phyloP scores from a whole-genome alignment of 2,329 filamentous ascomycete genomes.

The Eurotiales sp. region DNA sequence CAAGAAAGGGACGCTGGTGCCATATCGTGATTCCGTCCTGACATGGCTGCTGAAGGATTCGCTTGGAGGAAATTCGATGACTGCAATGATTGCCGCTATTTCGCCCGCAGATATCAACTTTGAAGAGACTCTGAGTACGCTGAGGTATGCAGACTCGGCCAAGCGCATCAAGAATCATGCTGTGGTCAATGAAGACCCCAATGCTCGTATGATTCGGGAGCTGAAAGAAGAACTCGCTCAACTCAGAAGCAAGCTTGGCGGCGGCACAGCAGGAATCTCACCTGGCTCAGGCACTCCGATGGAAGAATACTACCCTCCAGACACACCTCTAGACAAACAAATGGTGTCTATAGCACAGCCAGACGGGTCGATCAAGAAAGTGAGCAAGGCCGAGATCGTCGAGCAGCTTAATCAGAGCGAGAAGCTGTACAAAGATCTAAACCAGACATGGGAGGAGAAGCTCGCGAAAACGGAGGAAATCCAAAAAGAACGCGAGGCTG shows the following conservation, averaged over 20 bases:
- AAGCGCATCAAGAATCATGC: conserved; percentile 99
- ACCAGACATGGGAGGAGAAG: conserved; percentile 99
- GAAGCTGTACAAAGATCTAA: conserved; percentile 91
- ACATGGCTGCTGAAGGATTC: conserved; percentile 98
- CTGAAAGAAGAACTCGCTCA: conserved; percentile 90
- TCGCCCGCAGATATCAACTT: conserved; percentile 99
- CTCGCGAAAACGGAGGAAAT: conserved; percentile 92
- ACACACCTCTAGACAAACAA: conserved; percentile 89
- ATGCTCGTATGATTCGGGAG: conserved; percentile 97
- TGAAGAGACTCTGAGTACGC: conserved; percentile 91
- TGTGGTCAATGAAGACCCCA: conserved; percentile 97
- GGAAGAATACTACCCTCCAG: conserved; percentile 85
- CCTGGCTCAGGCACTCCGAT: conserved; percentile 52
- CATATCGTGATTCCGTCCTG: conserved; percentile 92
- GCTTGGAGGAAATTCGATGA: conserved; percentile 97
- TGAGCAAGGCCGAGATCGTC: conserved; percentile 96
- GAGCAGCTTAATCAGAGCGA: conserved; percentile 95
- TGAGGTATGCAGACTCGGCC: conserved; percentile 94
- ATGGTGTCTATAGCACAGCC: conserved; percentile 88
- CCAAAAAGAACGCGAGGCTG: conserved; percentile 93
- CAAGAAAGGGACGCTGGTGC: conserved; percentile 73
- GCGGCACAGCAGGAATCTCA: conserved; percentile 33
- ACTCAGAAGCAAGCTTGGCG: conserved; percentile 78
- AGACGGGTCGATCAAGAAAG: conserved; percentile 86
- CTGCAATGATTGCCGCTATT: conserved; percentile 98